Conservation (phyloP, 1,284 basidiomycete species). For the Apiotrichum porosum region DNA sequence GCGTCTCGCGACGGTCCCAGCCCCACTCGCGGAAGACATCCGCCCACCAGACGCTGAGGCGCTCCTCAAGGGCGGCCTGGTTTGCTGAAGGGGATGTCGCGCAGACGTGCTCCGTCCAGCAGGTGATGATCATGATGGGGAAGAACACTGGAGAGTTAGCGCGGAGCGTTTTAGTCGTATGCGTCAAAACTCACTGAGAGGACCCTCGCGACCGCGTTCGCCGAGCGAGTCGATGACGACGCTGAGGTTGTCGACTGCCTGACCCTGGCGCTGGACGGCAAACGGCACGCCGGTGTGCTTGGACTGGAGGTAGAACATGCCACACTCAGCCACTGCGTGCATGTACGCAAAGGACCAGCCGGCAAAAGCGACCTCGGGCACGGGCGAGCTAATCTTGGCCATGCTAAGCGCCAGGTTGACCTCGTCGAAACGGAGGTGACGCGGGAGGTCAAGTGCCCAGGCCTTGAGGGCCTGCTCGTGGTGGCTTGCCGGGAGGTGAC, state of each 20-base stretch:
- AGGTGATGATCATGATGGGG: conserved; percentile 37
- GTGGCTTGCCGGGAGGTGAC: conserved; percentile 15
- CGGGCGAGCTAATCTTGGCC: conserved; percentile 34
- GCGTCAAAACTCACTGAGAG: conserved; percentile 34
- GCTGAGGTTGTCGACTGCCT: conserved; percentile 47
- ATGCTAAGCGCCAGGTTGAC: conserved; percentile 44
- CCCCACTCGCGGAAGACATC: conserved; percentile 40
- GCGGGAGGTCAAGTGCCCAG: conserved; percentile 49
- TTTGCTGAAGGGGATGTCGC: conserved; percentile 17
- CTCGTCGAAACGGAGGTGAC: conserved; percentile 48
- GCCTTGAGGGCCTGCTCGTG: conserved; percentile 40
- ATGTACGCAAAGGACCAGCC: conserved; percentile 51
- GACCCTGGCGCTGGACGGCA: conserved; percentile 42
- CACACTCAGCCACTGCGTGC: conserved; percentile 51
- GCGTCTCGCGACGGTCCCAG: conserved; percentile 26
- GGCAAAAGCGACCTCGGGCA: conserved; percentile 30
- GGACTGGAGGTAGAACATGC: conserved; percentile 51
- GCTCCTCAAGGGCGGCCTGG: conserved; percentile 29
- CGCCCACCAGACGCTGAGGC: conserved; percentile 36
- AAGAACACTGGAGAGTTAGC: conserved; percentile 33
- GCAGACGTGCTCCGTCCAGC: conserved; percentile 40
- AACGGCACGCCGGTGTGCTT: conserved; percentile 22
- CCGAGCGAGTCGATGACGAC: conserved; percentile 45
- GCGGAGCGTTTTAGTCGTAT: too few species aligned
- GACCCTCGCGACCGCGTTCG: conserved; percentile 39